Evolutionary conservation across 148 eudicot species (phyloP).

Genomic region (Tetragonia tetragonoides): DNA sequence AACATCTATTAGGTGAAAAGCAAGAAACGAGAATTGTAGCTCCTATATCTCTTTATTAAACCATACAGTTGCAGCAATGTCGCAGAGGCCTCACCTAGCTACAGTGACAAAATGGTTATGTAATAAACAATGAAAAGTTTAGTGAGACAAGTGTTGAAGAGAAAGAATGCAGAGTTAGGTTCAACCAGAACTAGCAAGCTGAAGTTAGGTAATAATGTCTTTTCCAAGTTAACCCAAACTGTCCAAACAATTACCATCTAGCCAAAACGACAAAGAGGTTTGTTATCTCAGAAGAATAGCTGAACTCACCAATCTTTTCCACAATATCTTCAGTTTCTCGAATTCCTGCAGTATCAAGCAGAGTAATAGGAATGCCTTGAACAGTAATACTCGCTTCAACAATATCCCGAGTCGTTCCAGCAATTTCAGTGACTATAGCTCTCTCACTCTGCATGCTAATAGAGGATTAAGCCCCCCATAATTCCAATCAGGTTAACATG

Average conservation of each 20-base stretch:
- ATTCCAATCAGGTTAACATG: slow-evolving; percentile 33
- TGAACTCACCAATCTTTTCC: slow-evolving; percentile 81
- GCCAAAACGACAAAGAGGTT: neutral
- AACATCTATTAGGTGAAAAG: neutral
- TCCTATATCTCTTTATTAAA: neutral
- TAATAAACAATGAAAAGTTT: neutral
- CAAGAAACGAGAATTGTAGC: neutral
- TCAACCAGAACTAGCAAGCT: neutral
- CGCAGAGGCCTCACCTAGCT: neutral
- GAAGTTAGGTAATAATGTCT: neutral
- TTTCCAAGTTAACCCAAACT: neutral
- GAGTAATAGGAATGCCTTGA: slow-evolving; percentile 81
- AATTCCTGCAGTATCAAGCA: slow-evolving; percentile 98
- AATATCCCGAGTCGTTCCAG: slow-evolving; percentile 96
- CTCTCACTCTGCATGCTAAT: slow-evolving; percentile 96
- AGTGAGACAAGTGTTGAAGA: neutral
- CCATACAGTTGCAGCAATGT: neutral
- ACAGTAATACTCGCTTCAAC: slow-evolving; percentile 82
- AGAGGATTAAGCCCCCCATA: slow-evolving; percentile 36
- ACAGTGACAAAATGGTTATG: neutral
- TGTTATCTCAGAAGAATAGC: neutral
- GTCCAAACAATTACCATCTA: neutral
- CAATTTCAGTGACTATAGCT: slow-evolving; percentile 96
- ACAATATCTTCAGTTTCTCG: slow-evolving; percentile 86
- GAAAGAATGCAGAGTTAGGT: neutral